Evolutionary conservation across 2,329 filamentous ascomycete genomes (phyloP).

Genomic region (Cercospora sesami): DNA sequence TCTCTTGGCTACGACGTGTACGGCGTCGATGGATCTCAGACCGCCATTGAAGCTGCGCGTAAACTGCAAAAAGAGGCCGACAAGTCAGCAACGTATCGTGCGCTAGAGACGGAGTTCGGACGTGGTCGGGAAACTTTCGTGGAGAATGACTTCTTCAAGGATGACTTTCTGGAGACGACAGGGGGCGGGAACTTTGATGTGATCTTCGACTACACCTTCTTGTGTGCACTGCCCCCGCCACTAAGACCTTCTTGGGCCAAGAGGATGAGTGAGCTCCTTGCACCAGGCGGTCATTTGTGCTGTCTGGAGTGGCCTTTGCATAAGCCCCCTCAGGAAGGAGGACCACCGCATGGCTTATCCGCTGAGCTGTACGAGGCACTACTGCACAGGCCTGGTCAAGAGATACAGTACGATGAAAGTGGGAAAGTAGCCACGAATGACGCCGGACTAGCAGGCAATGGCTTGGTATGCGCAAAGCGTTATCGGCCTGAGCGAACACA

Average conservation of each 20-base stretch:
- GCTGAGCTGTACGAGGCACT: conserved; percentile 71
- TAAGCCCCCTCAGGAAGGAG: conserved; percentile 54
- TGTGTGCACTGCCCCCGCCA: conserved; percentile 58
- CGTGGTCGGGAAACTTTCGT: conserved; percentile 59
- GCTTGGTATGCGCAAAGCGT: conserved; percentile 51
- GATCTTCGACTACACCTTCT: conserved; percentile 66
- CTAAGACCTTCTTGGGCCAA: conserved; percentile 60
- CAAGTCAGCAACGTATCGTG: conserved; percentile 47
- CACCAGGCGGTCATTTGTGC: conserved; percentile 55
- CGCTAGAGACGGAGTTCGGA: conserved; percentile 44
- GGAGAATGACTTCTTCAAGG: conserved; percentile 65
- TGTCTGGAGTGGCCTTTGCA: conserved; percentile 75
- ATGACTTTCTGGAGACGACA: conserved; percentile 55
- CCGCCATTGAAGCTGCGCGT: conserved; percentile 51
- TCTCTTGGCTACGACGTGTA: conserved; percentile 74
- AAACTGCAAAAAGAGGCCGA: conserved; percentile 42
- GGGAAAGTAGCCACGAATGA: conserved; percentile 47
- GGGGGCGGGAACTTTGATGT: conserved; percentile 59
- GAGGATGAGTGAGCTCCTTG: conserved; percentile 56
- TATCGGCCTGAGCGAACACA: conserved; percentile 60
- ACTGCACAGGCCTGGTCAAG: conserved; percentile 67
- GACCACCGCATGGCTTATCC: conserved; percentile 72
- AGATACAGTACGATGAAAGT: conserved; percentile 61
- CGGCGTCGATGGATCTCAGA: conserved; percentile 67
- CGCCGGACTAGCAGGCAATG: conserved; percentile 48